Base-by-base conservation (phyloP, 2,329 filamentous ascomycete species). In the Alternaria ethzedia region DNA sequence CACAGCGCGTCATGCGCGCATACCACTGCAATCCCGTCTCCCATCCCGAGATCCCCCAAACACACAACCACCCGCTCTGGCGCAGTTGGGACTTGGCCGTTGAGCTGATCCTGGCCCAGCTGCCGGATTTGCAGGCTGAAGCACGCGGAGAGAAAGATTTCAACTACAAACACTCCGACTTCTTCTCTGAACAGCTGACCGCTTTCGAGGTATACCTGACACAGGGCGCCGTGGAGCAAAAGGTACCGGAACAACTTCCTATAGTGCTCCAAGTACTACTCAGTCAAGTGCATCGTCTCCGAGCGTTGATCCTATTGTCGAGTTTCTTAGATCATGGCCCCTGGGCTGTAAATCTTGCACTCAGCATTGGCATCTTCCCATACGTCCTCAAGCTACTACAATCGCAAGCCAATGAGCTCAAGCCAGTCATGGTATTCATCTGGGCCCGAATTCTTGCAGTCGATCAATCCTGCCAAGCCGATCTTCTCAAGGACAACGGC, bases 401-500 rank as follows among this genome's bases (percentile, higher is more conserved):
- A 79, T 98, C 96, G 5, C 95, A 96, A 50, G 96, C 96, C 0
- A 88, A 93, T 50, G 96, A 99, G 79, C 83, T 99, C 65, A 98
- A 98, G 76, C 95, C 96, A 0, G 94, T 98, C 64, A 98, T 99
- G 96, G 94, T 99, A 6, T 99, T 98, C 80, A 99, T 99, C 67
- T 99, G 96, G 96, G 94, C 96, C 6, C 89, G 96, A 52, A 93
- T 99, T 46, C 88, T 99, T 68, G 96, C 96, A 8, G 96, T 99
- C 6, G 96, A 99, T 75, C 90, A 96, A 63, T 93, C 92, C 1
- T 97, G 96, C 75, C 96, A 99, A 79, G 90, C 90, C 66, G 96
- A 99, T 78, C 84, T 99, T 12, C 89, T 98, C 71, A 98, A 98
- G 81, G 96, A 99, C 77, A 97, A 94, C 73, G 96, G 96, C 7